A percentile compares a stretch with the other conserved stretches of the same genome.
These are phyloP conservation scores for Fusarium compactum DNA, from an alignment of 2,329 filamentous ascomycete species.

Conservation along the genomic window DNA sequence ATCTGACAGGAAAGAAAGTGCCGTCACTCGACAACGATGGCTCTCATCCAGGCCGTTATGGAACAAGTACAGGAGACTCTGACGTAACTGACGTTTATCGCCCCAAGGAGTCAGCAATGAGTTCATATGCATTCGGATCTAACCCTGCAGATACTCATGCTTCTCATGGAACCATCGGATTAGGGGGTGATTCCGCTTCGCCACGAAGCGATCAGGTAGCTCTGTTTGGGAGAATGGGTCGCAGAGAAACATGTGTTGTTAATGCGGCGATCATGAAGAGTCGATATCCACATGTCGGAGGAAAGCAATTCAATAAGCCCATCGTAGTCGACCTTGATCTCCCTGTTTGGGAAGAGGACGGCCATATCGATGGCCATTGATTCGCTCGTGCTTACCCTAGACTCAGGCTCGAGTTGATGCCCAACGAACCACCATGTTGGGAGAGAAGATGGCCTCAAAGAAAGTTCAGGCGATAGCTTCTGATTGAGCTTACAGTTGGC, in stretches of 20 bases:
- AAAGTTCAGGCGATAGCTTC: constrained; percentile 13
- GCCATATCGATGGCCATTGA: constrained; percentile 10
- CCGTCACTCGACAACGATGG: constrained; percentile 62
- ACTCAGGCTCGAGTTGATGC: constrained; percentile 40
- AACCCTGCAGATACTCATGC: constrained; percentile 38
- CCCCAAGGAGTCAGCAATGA: neutral
- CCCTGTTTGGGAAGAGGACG: constrained; percentile 59
- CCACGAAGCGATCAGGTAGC: constrained; percentile 57
- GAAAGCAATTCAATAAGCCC: constrained; percentile 79
- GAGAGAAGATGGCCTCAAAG: constrained; percentile 21
- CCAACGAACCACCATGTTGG: constrained; percentile 32
- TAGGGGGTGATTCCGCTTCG: constrained; percentile 59
- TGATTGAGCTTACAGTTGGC: constrained; percentile 11
- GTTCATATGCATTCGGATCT: constrained; percentile 26
- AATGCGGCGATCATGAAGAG: constrained; percentile 82
- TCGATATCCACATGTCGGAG: constrained; percentile 71
- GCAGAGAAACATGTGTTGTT: constrained; percentile 79
- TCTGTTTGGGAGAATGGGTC: constrained; percentile 57
- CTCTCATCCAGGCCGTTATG: constrained; percentile 41
- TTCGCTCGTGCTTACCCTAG: constrained; percentile 37
- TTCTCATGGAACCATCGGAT: constrained; percentile 45
- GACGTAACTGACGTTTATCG: neutral
- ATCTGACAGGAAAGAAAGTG: constrained; percentile 64
- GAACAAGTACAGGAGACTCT: constrained; percentile 8
- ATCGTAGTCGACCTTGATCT: constrained; percentile 87